Evolutionary conservation across 306 rosid species (phyloP).

Genomic region (Vigna reflexopilosa): DNA sequence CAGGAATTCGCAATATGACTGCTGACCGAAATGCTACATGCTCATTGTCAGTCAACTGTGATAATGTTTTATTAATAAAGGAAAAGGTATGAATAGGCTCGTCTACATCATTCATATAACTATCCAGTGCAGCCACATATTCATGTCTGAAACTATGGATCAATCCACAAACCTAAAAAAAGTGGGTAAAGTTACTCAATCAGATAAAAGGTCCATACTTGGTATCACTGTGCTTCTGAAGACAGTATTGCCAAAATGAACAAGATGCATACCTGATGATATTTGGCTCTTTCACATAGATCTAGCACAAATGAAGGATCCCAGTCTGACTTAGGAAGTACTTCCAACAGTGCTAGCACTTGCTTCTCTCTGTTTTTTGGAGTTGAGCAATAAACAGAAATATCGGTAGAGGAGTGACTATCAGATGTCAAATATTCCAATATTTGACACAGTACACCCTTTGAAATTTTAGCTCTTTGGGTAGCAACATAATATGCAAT

Average conservation of each 20-base stretch:
- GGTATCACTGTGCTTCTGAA: constrained; percentile 40
- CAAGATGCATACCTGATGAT: constrained; percentile 79
- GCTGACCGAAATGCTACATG: constrained; percentile 64
- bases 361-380: constrained; percentile 82
- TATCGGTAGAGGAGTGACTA: constrained; percentile 49
- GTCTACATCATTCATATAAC: constrained; percentile 83
- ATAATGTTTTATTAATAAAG: constrained; percentile 73
- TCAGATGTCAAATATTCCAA: constrained; percentile 77
- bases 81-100: constrained; percentile 92
- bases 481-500: constrained; percentile 81
- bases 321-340: constrained; percentile 86
- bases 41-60: constrained; percentile 59
- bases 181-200: constrained; percentile 39
- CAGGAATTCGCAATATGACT: constrained; percentile 74
- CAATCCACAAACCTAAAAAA: constrained; percentile 86
- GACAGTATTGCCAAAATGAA: constrained; percentile 32
- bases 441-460: constrained; percentile 67
- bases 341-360: constrained; percentile 86
- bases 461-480: constrained; percentile 76
- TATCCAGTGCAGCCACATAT: constrained; percentile 84
- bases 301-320: constrained; percentile 71
- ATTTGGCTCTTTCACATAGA: constrained; percentile 76
- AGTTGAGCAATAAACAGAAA: constrained; percentile 47
- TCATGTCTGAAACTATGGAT: constrained; percentile 74
- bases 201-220: constrained; percentile 31